A percentile compares a stretch with the other conserved stretches of the same genome.
Evolutionary conservation across 164 flowering plant genomes (phyloP).

Genomic region (Sextonia rubra): DNA sequence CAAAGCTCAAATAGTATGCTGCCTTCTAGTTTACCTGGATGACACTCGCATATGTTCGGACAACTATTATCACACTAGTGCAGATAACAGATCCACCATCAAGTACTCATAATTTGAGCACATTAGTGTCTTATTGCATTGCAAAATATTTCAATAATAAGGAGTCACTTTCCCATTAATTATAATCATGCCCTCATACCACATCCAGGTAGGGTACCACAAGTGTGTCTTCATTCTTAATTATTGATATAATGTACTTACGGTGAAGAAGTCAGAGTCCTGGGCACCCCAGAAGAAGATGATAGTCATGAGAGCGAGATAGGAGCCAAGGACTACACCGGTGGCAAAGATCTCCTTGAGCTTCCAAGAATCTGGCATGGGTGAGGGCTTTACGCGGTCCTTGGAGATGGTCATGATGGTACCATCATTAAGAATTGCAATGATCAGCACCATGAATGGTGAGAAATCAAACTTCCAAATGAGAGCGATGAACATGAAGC

Average conservation of each 20-base stretch:
- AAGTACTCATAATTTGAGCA: too few relatives aligned
- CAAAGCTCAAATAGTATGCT: not conserved
- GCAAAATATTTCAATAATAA: too few relatives aligned
- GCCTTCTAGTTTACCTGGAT: too few relatives aligned
- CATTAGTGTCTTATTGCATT: too few relatives aligned
- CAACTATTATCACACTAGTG: not conserved
- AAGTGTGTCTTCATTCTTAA: too few relatives aligned
- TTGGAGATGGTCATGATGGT: conserved; percentile 96
- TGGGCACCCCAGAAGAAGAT: conserved; percentile 52
- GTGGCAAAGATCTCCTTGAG: conserved; percentile 75
- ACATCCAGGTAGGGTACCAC: too few relatives aligned
- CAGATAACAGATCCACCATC: too few relatives aligned
- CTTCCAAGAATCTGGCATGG: conserved; percentile 85
- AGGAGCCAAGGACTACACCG: conserved; percentile 65
- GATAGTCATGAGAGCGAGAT: conserved; percentile 62
- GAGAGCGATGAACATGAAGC: conserved; percentile 77
- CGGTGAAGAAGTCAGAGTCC: conserved; percentile 60
- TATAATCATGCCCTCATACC: too few relatives aligned
- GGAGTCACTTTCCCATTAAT: too few relatives aligned
- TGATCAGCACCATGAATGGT: conserved; percentile 85
- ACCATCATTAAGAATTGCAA: conserved; percentile 87
- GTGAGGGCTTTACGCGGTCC: conserved; percentile 92
- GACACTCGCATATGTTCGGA: not conserved
- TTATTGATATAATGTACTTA: conserved; percentile 23
- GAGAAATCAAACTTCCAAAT: conserved; percentile 93